phyloP scores from a whole-genome alignment of 371 early-diverging fungal genomes.

The Mortierella sp. region DNA sequence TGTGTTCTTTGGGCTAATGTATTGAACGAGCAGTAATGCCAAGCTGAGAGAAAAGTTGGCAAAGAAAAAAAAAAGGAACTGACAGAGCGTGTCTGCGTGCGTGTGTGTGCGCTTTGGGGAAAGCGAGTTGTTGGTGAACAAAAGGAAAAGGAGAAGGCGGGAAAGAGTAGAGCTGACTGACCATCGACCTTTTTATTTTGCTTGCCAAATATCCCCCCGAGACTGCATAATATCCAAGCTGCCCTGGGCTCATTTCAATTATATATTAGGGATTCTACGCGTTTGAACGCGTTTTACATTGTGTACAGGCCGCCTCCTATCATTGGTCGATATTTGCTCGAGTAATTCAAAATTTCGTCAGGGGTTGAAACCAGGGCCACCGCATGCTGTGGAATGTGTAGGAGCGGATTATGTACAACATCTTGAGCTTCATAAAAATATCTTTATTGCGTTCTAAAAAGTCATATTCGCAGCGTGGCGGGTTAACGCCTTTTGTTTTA shows the following conservation, averaged over 20 bases:
- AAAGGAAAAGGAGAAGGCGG: neutral
- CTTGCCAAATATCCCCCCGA: neutral
- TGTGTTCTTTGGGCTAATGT: neutral
- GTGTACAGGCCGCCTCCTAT: neutral
- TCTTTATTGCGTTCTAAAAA: neutral
- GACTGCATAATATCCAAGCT: neutral
- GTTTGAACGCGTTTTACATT: constrained; percentile 22
- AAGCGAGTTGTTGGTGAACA: neutral
- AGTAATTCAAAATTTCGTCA: neutral
- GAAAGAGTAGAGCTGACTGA: neutral
- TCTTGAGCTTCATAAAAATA: neutral
- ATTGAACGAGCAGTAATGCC: too few species aligned
- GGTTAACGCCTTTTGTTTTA: neutral
- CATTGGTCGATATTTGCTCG: neutral
- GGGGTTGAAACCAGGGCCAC: neutral
- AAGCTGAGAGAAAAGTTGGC: neutral
- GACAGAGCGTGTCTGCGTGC: constrained; percentile 7
- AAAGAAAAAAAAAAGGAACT: neutral
- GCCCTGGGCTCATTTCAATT: neutral
- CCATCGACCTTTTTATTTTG: constrained; percentile 6
- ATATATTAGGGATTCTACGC: neutral
- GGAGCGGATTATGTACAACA: neutral
- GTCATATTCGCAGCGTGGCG: neutral
- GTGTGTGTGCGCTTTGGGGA: constrained; percentile 7
- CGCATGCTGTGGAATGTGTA: neutral